Base-by-base conservation (phyloP, 306 rosid genomes). In the Quercus cerris region DNA sequence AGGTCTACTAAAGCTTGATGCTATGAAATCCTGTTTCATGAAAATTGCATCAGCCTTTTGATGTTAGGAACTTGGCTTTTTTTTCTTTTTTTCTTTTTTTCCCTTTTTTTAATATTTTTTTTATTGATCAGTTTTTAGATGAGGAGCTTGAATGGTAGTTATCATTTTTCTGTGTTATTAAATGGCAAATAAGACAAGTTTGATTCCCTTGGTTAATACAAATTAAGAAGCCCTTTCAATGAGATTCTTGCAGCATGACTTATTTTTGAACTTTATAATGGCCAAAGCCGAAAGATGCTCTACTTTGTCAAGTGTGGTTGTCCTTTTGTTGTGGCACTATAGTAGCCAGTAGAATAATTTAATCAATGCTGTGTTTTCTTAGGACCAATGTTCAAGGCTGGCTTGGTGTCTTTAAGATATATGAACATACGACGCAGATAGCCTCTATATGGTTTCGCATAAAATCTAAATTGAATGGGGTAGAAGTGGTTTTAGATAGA, bases 1-100 rank as follows among this genome's bases (percentile, higher is more conserved):
- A 95, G 81, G 99, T 95, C 31, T 95, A 95, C 76, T 95, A 89
- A 89, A 94, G 81, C 49, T 64, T 27, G 51, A 70, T 70, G 44
- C 28, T 55, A 49, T 61, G 30, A 25, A 19, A 18, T 49, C 52
- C 18, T 6, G 66, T 75, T 59, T 73, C 51, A 11, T 64, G 4
- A 62, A 20, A 72, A 57, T 71, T 58, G 71, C 70, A 27, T 74
- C 41, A 25, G 49, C 19, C 59, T 61, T 30, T 67, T 27, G 73
- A 46, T 31, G 6, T 64, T 84, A 77, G 83, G 78, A 77, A n/a
- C 78, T 67, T 23, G 71, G 75, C 49, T 35, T 38, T 74, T 74
- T 71, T 56, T 51, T 27, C 9, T 22, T 22, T 0, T 35, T 1
- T 22, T 22, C 22, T 22, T 7, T 38, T 38, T 59, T 69, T 41